Conservation (phyloP, 192 early-diverging fungal genomes). For the Pecoramyces ruminantium region DNA sequence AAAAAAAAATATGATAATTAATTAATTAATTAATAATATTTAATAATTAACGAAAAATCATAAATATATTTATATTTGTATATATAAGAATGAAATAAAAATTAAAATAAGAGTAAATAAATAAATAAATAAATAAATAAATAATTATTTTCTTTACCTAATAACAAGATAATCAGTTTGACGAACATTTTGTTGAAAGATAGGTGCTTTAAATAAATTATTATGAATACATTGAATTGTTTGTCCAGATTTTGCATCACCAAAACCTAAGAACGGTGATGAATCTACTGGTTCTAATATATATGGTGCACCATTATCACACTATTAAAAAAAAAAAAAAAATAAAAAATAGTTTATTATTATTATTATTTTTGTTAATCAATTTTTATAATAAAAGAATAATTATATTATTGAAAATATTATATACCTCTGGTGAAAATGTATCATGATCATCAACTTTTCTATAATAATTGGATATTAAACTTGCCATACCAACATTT, state of each 20-base stretch:
- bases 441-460: constrained; percentile 71
- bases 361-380: no score
- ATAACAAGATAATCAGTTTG: constrained; percentile 76
- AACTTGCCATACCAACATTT: constrained; percentile 86
- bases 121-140: background rate
- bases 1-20: no score
- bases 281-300: constrained; percentile 75
- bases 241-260: constrained; percentile 81
- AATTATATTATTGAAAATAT: constrained; percentile 9
- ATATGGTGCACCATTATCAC: constrained; percentile 66
- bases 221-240: constrained; percentile 78
- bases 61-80: no score
- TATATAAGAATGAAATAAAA: background rate
- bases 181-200: constrained; percentile 57
- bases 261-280: constrained; percentile 88
- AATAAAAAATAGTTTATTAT: no score
- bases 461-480: constrained; percentile 90
- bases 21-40: no score
- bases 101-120: background rate
- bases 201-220: constrained; percentile 83
- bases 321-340: constrained; percentile 14
- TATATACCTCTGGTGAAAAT: constrained; percentile 49
- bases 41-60: no score
- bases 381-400: background rate
- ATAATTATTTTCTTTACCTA: constrained; percentile 9